These are phyloP conservation scores for Ceratocystis alfenasii DNA, from an alignment of 2,329 filamentous ascomycete genomes.

Conservation along the genomic window DNA sequence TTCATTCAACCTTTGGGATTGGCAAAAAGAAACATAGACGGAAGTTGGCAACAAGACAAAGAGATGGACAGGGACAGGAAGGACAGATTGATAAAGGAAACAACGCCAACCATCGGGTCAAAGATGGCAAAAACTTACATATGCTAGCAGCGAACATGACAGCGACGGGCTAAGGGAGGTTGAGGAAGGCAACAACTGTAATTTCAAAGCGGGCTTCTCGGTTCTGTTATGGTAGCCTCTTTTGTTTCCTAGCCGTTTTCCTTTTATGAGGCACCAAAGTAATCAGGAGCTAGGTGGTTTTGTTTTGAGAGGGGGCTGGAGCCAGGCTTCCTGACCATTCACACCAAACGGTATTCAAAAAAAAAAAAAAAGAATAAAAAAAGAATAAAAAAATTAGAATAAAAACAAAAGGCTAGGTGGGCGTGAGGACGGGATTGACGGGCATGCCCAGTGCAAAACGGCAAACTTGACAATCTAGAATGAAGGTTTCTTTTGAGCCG, in stretches of 20 bases:
- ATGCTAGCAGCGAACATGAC: conserved; percentile 10
- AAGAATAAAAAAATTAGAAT: not conserved
- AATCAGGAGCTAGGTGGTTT: not conserved
- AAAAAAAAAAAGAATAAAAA: not conserved
- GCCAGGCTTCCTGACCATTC: not conserved
- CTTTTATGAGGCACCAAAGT: not conserved
- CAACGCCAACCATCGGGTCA: not conserved
- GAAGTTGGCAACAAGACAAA: not conserved
- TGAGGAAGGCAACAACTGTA: not conserved
- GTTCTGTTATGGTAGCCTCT: not conserved
- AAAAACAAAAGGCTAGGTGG: not conserved
- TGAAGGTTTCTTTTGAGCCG: conserved; percentile 1
- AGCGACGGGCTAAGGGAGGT: not conserved
- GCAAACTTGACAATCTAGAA: conserved; percentile 3
- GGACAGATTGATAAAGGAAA: not conserved
- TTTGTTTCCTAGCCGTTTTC: not conserved
- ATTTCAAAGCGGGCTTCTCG: not conserved
- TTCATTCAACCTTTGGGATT: not conserved
- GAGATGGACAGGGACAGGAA: no score
- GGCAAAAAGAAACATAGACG: not conserved
- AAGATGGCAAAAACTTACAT: not conserved
- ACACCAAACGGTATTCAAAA: not conserved
- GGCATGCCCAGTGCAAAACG: not conserved
- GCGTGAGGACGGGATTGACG: not conserved
- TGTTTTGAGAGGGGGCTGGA: conserved; percentile 1